Percentiles rank a stretch among this genome's conserved stretches.
These are phyloP conservation scores for Fusarium sp. DNA, from an alignment of 2,329 filamentous ascomycete species.

Conservation along the genomic window DNA sequence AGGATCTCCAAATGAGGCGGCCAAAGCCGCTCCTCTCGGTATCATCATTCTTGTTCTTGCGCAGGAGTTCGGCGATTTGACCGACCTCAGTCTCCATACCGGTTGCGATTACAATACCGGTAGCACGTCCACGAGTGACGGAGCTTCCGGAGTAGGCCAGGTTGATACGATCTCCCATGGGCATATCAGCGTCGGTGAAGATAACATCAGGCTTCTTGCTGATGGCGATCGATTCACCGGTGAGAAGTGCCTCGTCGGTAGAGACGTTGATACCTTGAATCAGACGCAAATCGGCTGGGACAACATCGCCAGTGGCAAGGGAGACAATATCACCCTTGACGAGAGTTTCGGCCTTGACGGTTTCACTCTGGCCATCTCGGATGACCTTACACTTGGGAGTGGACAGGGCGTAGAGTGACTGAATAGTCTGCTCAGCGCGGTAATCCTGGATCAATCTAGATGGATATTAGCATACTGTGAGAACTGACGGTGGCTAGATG, in stretches of 20 bases:
- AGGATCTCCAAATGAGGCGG: conserved; percentile 56
- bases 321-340: conserved; percentile 74
- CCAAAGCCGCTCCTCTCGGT: conserved; percentile 56
- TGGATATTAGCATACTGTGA: conserved; percentile 44
- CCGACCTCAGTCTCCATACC: conserved; percentile 81
- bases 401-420: conserved; percentile 68
- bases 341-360: conserved; percentile 65
- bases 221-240: conserved; percentile 77
- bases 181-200: conserved; percentile 64
- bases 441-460: conserved; percentile 69
- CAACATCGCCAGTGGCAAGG: conserved; percentile 73
- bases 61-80: conserved; percentile 77
- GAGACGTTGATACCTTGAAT: conserved; percentile 77
- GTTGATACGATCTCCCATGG: conserved; percentile 76
- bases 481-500: conserved; percentile 22
- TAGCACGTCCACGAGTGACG: conserved; percentile 76
- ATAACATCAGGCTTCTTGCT: conserved; percentile 71
- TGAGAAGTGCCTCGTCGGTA: conserved; percentile 79
- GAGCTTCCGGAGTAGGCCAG: conserved; percentile 78
- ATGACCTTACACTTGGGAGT: conserved; percentile 70
- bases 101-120: conserved; percentile 75
- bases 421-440: conserved; percentile 70
- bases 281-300: conserved; percentile 75
- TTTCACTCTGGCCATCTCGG: conserved; percentile 62
- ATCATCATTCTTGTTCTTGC: conserved; percentile 62